Evolutionary conservation across 768 basidiomycete species (phyloP), one percentile per base, ranked within the genome.

Genomic region (Suillus spraguei): DNA sequence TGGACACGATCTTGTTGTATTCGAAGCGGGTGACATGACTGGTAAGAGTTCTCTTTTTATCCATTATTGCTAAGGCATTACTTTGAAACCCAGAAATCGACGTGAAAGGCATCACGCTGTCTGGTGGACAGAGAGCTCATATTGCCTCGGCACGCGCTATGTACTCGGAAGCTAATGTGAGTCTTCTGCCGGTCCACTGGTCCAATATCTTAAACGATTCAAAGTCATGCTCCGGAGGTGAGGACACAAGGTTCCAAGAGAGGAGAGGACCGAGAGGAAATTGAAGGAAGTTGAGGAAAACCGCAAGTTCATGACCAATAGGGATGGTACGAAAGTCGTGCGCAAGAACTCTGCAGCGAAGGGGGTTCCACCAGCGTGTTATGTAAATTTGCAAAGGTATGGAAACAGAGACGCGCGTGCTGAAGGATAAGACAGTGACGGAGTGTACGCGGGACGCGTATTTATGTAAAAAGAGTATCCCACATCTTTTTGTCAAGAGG

Each of bases 1-100:
- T 28, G 69, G 74, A n/a, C 83, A 81, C 20, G 94, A 95, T 71
- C 78, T 96, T 32, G 79, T 83, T 63, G 84, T 91, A 13, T 81
- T 94, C 39, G 85, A 89, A 59, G 86, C 89, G 13, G 92, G 92
- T 0, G 92, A 94, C 69, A 78, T 88, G 74, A 94, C 92, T 36
- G 88, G 90, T 87, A 36, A 36, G 69, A 20, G 24, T 38, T 39
- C 4, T 61, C 28, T 35, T 46, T 32, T 33, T 14, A 41, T 41
- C 58, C 44, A 38, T 62, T 22, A 41, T 35, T 20, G 35, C 28
- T 16, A 44, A 38, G n/a, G 3, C 10, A 49, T 62, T 44, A 39
- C 39, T n/a, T 24, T 39, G 13, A 32, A 28, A 24, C 28, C 63
- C 69, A 83, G 88, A 91, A 72, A 89, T 93, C 60, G 92, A 91